Evolutionary conservation across 2,329 filamentous ascomycete genomes (phyloP).

Genomic region (Penicillium sp.): DNA sequence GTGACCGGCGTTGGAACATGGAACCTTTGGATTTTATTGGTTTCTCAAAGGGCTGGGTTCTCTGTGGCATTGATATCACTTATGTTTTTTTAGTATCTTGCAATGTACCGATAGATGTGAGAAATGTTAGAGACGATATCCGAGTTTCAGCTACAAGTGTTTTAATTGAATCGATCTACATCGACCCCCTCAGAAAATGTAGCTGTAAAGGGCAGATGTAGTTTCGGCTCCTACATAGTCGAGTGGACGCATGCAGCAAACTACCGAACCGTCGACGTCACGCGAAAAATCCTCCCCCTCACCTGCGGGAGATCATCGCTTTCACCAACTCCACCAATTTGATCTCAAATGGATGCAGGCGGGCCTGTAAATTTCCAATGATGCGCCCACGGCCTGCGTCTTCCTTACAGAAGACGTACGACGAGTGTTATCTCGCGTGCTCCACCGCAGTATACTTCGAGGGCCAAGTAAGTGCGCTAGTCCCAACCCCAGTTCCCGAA

Average conservation of each 20-base stretch:
- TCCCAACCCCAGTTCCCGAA: slow-evolving; percentile 1
- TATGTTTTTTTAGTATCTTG: slow-evolving; percentile 15
- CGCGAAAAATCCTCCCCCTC: slow-evolving; percentile 29
- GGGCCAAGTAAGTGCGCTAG: slow-evolving; percentile 63
- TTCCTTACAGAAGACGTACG: slow-evolving; percentile 93
- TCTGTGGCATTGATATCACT: slow-evolving; percentile 24
- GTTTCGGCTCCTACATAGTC: neutral
- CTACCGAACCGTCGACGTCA: slow-evolving; percentile 33
- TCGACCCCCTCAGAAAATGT: neutral
- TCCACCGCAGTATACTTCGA: slow-evolving; percentile 97
- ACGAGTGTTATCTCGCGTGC: slow-evolving; percentile 91
- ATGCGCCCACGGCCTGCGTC: slow-evolving; percentile 61
- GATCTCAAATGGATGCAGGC: slow-evolving; percentile 25
- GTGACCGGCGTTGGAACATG: slow-evolving; percentile 23
- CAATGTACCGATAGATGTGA: slow-evolving; percentile 32
- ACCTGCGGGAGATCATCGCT: slow-evolving; percentile 25
- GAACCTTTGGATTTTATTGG: slow-evolving; percentile 10
- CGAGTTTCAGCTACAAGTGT: neutral
- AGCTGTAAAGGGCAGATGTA: neutral
- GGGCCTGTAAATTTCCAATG: slow-evolving; percentile 38
- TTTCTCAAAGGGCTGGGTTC: slow-evolving; percentile 22
- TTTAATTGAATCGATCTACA: neutral
- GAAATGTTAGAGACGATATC: slow-evolving; percentile 26
- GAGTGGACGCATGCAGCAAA: slow-evolving; percentile 21
- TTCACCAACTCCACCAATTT: slow-evolving; percentile 18